Percentiles rank a stretch among this genome's conserved stretches.
Evolutionary conservation across 352 stramenopile genomes (phyloP).

Genomic region (Pythium periplocum): DNA sequence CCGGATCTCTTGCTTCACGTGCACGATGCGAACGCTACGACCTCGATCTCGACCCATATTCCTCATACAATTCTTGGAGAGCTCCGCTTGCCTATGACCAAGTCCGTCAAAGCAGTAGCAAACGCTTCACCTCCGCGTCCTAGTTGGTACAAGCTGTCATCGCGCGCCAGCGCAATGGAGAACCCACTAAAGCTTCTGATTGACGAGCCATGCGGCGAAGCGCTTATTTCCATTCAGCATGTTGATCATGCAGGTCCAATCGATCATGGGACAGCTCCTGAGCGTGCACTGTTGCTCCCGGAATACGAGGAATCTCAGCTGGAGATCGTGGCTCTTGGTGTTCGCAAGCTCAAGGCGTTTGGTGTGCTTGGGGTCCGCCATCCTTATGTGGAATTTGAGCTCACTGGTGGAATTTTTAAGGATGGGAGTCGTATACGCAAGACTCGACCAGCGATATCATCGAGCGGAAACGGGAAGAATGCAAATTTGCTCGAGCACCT

Average conservation of each 20-base stretch:
- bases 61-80: constrained; percentile 32
- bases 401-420: constrained; percentile 43
- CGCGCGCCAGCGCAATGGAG: neutral
- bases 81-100: constrained; percentile 37
- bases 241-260: constrained; percentile 40
- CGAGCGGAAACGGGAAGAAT: constrained; percentile 43
- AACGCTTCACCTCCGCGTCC: constrained; percentile 43
- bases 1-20: constrained; percentile 74
- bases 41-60: constrained; percentile 12
- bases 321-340: constrained; percentile 63
- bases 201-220: constrained; percentile 37
- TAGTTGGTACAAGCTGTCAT: constrained; percentile 38
- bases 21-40: constrained; percentile 41
- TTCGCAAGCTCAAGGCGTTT: constrained; percentile 57
- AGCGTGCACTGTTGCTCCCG: constrained; percentile 26
- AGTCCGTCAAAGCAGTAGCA: constrained; percentile 33
- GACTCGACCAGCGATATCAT: constrained; percentile 21
- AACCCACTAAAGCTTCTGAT: constrained; percentile 12
- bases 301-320: constrained; percentile 51
- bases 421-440: constrained; percentile 38
- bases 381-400: constrained; percentile 63
- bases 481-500: constrained; percentile 69
- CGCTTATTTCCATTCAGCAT: constrained; percentile 60
- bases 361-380: constrained; percentile 48
- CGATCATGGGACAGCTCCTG: constrained; percentile 18